phyloP scores from a whole-genome alignment of 345 rosid species.

The Toxicodendron radicans region DNA sequence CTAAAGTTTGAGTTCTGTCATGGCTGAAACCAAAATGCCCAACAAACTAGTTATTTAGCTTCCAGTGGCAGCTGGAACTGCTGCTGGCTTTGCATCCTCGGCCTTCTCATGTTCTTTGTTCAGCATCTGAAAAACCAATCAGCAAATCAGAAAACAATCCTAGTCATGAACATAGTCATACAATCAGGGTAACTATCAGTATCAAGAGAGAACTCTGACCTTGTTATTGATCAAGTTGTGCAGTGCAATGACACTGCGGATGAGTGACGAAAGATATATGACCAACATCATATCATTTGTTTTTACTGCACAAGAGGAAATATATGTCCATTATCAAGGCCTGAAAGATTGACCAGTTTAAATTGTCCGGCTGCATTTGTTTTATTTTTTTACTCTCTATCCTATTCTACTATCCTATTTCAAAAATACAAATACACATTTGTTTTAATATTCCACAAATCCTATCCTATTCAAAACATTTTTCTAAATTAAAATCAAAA shows the following conservation, averaged over 20 bases:
- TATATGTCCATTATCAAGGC: constrained; percentile 3
- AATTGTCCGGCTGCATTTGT: too few species aligned
- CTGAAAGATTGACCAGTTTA: not conserved
- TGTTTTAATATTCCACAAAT: too few species aligned
- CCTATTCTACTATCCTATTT: too few species aligned
- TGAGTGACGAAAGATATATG: constrained; percentile 64
- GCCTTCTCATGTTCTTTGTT: constrained; percentile 92
- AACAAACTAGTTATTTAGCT: constrained; percentile 23
- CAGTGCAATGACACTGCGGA: constrained; percentile 76
- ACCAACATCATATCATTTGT: constrained; percentile 85
- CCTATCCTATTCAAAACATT: too few species aligned
- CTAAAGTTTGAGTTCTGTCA: not conserved
- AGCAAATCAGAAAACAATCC: not conserved
- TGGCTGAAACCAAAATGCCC: not conserved
- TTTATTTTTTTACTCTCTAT: too few species aligned
- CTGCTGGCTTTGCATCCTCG: constrained; percentile 70
- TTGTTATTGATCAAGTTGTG: constrained; percentile 96
- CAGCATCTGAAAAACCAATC: constrained; percentile 51
- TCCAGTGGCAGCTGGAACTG: constrained; percentile 44
- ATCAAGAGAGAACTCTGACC: constrained; percentile 35
- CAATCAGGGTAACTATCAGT: not conserved
- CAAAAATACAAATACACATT: too few species aligned
- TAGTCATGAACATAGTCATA: not conserved
- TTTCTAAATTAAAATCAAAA: too few species aligned
- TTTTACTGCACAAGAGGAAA: constrained; percentile 45